phyloP scores from a whole-genome alignment of 2,329 filamentous ascomycete species.

The Fusarium incarnatum region DNA sequence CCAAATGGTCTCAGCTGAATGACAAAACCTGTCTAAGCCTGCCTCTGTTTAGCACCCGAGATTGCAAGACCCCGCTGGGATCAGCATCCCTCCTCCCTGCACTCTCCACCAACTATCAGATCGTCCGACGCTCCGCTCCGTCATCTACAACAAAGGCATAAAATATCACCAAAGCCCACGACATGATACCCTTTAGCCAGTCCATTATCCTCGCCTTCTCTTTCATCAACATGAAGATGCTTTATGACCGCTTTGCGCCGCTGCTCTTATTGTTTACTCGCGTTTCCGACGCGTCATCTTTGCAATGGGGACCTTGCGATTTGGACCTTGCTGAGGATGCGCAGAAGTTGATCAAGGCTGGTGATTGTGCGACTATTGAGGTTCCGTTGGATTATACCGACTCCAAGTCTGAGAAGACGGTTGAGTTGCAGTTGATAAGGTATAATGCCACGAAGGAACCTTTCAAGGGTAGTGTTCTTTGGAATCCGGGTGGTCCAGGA shows the following conservation, averaged over 20 bases:
- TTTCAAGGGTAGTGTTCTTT: conserved; percentile 52
- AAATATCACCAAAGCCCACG: background rate
- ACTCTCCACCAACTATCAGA: background rate
- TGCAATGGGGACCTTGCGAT: conserved; percentile 17
- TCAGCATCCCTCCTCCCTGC: background rate
- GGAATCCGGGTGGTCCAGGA: conserved; percentile 55
- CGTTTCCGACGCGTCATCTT: background rate
- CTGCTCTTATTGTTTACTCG: background rate
- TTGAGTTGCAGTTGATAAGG: conserved; percentile 50
- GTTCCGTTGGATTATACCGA: conserved; percentile 56
- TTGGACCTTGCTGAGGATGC: conserved; percentile 11
- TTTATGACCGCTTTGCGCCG: background rate
- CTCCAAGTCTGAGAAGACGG: conserved; percentile 38
- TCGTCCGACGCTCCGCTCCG: background rate
- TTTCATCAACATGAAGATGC: background rate
- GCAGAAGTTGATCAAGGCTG: conserved; percentile 4
- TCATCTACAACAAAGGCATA: background rate
- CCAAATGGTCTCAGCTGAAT: background rate
- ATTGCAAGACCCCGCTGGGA: background rate
- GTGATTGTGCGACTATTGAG: conserved; percentile 50
- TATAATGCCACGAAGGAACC: conserved; percentile 47
- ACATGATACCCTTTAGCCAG: background rate
- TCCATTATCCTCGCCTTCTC: background rate
- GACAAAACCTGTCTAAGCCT: background rate
- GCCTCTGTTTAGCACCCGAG: background rate